Percentiles rank a stretch among this genome's conserved stretches.
Conservation (phyloP, 768 basidiomycete genomes). For the Scleroderma bovista region DNA sequence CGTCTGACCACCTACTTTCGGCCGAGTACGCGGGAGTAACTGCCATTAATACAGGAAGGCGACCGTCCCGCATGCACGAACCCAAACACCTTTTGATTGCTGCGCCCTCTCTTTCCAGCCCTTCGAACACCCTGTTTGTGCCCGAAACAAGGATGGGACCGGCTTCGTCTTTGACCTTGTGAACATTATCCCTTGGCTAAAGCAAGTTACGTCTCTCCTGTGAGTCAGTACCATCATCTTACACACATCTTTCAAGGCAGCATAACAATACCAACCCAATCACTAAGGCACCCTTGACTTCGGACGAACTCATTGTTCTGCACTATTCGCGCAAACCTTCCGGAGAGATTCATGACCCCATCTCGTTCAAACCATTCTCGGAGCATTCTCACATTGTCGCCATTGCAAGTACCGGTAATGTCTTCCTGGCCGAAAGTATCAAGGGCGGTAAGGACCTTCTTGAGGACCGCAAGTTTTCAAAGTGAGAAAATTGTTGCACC, state of each 20-base stretch:
- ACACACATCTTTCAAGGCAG: constrained; percentile 43
- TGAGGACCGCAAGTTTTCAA: constrained; percentile 78
- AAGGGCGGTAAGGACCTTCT: constrained; percentile 85
- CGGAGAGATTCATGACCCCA: constrained; percentile 90
- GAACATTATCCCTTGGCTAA: constrained; percentile 92
- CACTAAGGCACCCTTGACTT: constrained; percentile 64
- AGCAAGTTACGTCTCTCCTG: constrained; percentile 43
- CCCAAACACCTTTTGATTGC: constrained; percentile 80
- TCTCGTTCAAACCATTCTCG: constrained; percentile 96
- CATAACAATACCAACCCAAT: constrained; percentile 78
- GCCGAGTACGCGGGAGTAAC: not conserved
- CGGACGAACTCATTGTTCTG: constrained; percentile 71
- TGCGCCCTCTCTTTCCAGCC: constrained; percentile 90
- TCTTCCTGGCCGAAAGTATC: constrained; percentile 87
- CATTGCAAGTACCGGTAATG: constrained; percentile 85
- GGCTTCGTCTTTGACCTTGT: constrained; percentile 83
- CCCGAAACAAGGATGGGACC: constrained; percentile 75
- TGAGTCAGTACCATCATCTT: constrained; percentile 7
- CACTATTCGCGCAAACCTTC: constrained; percentile 81
- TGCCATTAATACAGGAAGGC: constrained; percentile 45
- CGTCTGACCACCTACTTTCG: constrained; percentile 20
- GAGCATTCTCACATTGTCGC: constrained; percentile 95
- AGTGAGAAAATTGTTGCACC: constrained; percentile 38
- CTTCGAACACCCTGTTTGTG: constrained; percentile 84
- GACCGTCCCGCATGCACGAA: constrained; percentile 59